These are phyloP conservation scores for Mariannaea sp. DNA, from an alignment of 2,329 filamentous ascomycete species.

Conservation along the genomic window DNA sequence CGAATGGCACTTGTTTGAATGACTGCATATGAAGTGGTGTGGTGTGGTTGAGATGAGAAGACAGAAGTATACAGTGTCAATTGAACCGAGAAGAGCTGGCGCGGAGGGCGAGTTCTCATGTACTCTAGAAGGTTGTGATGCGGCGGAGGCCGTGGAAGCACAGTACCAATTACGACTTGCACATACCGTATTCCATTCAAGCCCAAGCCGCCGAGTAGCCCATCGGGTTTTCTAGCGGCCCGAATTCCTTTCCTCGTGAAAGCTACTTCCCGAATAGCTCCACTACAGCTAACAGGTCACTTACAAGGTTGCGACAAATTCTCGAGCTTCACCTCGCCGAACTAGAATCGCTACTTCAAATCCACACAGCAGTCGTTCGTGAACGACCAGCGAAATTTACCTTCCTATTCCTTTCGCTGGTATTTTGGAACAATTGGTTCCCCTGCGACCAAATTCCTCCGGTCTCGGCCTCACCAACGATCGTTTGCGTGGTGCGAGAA, in stretches of 20 bases:
- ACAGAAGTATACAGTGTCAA: background rate
- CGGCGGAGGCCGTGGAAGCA: background rate
- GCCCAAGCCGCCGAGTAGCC: background rate
- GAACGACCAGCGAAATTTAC: background rate
- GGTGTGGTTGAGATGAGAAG: constrained; percentile 7
- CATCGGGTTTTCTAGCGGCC: constrained; percentile 36
- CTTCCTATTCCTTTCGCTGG: background rate
- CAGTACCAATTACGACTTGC: background rate
- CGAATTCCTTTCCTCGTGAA: constrained; percentile 14
- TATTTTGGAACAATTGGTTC: too few relatives aligned
- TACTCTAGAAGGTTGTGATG: background rate
- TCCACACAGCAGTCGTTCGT: background rate
- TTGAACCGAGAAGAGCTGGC: background rate
- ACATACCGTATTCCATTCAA: background rate
- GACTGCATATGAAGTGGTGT: constrained; percentile 15
- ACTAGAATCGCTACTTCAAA: background rate
- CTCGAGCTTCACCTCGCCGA: constrained; percentile 5
- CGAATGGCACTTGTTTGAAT: constrained; percentile 14
- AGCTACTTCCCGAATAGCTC: constrained; percentile 4
- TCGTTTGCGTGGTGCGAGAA: too few relatives aligned
- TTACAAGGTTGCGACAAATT: constrained; percentile 18
- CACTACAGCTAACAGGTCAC: constrained; percentile 14
- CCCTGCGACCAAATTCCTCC: too few relatives aligned
- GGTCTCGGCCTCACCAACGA: too few relatives aligned
- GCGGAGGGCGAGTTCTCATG: background rate